Base-by-base conservation (phyloP, 305 asterid species). In the Caryopteris hybrid region DNA sequence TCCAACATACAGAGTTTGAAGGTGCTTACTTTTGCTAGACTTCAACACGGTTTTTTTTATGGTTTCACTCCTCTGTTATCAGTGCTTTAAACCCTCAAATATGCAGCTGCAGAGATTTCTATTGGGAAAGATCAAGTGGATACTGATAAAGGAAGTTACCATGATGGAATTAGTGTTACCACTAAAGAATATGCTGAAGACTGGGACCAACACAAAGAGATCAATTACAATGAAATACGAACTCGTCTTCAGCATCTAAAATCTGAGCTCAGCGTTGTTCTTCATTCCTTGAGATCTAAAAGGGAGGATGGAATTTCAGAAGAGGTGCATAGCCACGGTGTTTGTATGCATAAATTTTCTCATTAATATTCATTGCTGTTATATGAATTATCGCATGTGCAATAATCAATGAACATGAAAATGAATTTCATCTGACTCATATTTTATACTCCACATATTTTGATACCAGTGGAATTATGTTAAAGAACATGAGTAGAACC, bases 21-120 rank as follows among this genome's bases (percentile, higher is more conserved):
- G 96, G 96, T 86, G 41, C 76, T 54, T 41, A 34, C 13, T 55
- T 39, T 23, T 59, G 29, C 46, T 59, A 20, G 42, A 51, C 59
- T 31, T 50, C 72, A 8, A 23, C 22, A 38, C 50, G 13, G 67
- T 70, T 29, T 33, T 70, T 63, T 43, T 74, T 60, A 43, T 46
- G 71, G 70, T 66, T 53, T 45, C 68, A 11, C 54, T 10, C 64
- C 59, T 68, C 17, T 39, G 23, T 42, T 55, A 17, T 56, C 67
- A 46, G 63, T 59, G 73, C 65, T 70, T 62, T 75, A 34, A 58
- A 60, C 56, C 50, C 34, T 62, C 59, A 55, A 60, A 76, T 71
- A 23, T 77, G 80, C 91, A 93, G 99, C 94, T 81, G 97, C 86
- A 42, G 99, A 93, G 79, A 82, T 93, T 71, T 79, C 80, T 69